phyloP scores from a whole-genome alignment of 352 stramenopile genomes.

The Peronosclerospora sorghi region DNA sequence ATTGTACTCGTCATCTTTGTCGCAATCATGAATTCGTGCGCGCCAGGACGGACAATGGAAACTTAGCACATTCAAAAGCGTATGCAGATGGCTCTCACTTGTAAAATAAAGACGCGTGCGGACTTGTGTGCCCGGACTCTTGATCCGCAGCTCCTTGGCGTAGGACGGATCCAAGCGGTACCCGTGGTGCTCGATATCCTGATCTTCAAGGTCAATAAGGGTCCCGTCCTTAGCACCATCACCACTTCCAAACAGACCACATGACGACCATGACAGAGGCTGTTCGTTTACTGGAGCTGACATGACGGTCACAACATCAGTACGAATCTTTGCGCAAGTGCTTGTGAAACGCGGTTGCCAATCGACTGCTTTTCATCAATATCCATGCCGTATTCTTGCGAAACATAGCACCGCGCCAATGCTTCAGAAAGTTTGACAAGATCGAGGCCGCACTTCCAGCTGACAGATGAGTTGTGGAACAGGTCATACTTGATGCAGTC shows the following conservation, averaged over 20 bases:
- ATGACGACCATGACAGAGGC: too few species aligned
- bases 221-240: conserved; percentile 11
- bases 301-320: conserved; percentile 80
- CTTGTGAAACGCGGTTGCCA: conserved; percentile 92
- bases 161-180: conserved; percentile 82
- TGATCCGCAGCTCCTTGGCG: conserved; percentile 92
- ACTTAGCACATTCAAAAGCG: conserved; percentile 95
- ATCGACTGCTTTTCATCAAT: conserved; percentile 91
- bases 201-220: conserved; percentile 23
- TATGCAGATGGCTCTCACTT: conserved; percentile 97
- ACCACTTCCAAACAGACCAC: conserved; percentile 16
- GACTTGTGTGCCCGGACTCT: conserved; percentile 78
- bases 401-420: conserved; percentile 95
- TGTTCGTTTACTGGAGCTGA: conserved; percentile 34
- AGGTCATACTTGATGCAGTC: conserved; percentile 98
- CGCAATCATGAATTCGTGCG: conserved; percentile 37
- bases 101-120: conserved; percentile 99
- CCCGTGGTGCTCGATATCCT: conserved; percentile 77
- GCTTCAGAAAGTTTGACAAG: conserved; percentile 90
- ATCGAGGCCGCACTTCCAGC: conserved; percentile 81
- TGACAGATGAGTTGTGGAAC: conserved; percentile 93
- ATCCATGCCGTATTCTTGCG: conserved; percentile 93
- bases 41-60: conserved; percentile 77
- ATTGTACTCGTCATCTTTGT: conserved; percentile 55
- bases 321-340: conserved; percentile 98